Percentiles rank a stretch among this genome's conserved stretches.
Conservation (phyloP, 2,329 filamentous ascomycete genomes). For the Fusarium pseudoanthophilum region DNA sequence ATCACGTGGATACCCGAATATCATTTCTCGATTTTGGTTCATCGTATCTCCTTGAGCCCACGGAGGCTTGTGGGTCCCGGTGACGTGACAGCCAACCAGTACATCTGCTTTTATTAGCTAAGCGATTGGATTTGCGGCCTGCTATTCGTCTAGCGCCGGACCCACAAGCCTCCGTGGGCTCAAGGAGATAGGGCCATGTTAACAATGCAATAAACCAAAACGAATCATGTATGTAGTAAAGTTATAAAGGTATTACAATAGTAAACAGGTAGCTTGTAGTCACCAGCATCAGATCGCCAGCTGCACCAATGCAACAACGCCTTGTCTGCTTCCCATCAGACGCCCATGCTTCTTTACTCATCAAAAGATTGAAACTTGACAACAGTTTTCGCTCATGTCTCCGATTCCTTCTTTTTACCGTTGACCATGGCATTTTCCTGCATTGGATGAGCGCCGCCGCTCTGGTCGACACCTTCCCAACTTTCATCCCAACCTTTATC, state of each 20-base stretch:
- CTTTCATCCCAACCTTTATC: slow-evolving; percentile 51
- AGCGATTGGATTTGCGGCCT: no score
- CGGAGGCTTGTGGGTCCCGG: no score
- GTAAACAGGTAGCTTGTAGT: not conserved
- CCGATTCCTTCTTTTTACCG: slow-evolving; percentile 30
- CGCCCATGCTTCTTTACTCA: not conserved
- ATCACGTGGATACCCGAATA: slow-evolving; percentile 26
- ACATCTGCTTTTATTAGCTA: no score
- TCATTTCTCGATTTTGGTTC: not conserved
- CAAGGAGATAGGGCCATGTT: no score
- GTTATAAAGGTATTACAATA: not conserved
- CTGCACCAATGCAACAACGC: slow-evolving; percentile 23
- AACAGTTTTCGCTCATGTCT: slow-evolving; percentile 3
- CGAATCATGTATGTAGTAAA: not conserved
- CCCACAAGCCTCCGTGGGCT: no score
- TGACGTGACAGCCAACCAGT: no score
- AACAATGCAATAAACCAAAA: not conserved
- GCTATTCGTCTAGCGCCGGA: no score
- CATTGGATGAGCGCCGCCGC: slow-evolving; percentile 57
- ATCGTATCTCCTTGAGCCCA: no score
- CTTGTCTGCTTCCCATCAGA: not conserved
- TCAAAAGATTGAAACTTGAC: not conserved
- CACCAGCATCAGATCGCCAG: not conserved
- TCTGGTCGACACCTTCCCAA: slow-evolving; percentile 65
- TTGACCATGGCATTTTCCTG: slow-evolving; percentile 33